Base-by-base conservation (phyloP, 306 rosid genomes). In the Acacia confusa region DNA sequence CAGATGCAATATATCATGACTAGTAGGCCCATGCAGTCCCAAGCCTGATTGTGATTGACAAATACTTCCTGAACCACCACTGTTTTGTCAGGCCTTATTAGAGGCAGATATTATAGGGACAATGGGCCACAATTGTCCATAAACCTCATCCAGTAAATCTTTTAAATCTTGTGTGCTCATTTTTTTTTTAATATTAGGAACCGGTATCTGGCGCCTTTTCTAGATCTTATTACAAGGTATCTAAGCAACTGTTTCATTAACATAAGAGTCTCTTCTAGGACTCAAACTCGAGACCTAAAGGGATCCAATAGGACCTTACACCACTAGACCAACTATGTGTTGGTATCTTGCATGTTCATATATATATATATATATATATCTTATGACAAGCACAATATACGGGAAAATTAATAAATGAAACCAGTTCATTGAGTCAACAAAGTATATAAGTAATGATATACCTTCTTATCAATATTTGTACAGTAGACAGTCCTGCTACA, bases 401-500 rank as follows among this genome's bases (percentile, higher is more conserved):
- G 15, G 13, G 57, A 70, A 70, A 43, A 44, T 40, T 36, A 70
- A 43, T 43, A 44, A 19, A 40, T 69, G 74, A 30, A 19, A 69
- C 74, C 52, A 69, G 34, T 41, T 41, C 53, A 41, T 69, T 10
- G 22, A 69, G 74, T 41, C 32, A n/a, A 68, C 72, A 68, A 20
- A 30, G 41, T 64, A 64, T 10, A 34, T 4, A 34, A 20, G 19
- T 40, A 40, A 70, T 24, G 36, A 70, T 2, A 70, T 70, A 70
- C 75, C 75, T 43, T 43, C 44, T 70, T 70, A 24, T 70, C 75
- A 43, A 70, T 70, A 70, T 70, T 70, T 43, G 75, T 70, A 70
- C 75, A 70, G 16, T 70, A 70, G 22, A 70, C 75, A 70, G 75
- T 70, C 38, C 75, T 70, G 57, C 75, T 70, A 44, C 75, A 70